Evolutionary conservation across 1,284 basidiomycete genomes (phyloP).

Genomic region (Boletus sp.): DNA sequence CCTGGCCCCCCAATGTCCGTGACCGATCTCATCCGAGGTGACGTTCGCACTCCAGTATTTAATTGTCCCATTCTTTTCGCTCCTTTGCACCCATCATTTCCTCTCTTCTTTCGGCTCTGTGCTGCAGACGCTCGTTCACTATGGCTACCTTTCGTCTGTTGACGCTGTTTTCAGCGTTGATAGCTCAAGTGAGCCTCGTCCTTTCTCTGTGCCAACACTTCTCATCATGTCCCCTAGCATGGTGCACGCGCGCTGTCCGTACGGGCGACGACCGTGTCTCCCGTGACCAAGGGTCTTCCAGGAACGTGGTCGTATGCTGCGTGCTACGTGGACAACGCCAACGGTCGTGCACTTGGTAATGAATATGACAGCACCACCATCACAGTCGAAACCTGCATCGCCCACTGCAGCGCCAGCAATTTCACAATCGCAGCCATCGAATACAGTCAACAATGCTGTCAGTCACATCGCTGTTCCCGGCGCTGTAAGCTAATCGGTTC

Average conservation of each 20-base stretch:
- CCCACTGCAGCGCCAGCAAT: conserved; percentile 40
- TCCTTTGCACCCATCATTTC: not conserved
- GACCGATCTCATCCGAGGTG: not conserved
- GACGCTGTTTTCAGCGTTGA: not conserved
- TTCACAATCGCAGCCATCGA: conserved; percentile 48
- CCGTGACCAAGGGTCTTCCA: conserved; percentile 16
- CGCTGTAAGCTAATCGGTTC: not conserved
- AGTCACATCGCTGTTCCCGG: conserved; percentile 14
- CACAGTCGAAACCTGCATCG: conserved; percentile 50
- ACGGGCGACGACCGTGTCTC: not conserved
- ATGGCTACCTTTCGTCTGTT: conserved; percentile 13
- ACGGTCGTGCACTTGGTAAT: conserved; percentile 48
- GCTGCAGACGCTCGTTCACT: not conserved
- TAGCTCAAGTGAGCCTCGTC: not conserved
- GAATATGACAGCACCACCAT: conserved; percentile 31
- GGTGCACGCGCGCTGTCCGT: conserved; percentile 7
- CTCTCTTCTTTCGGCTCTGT: not conserved
- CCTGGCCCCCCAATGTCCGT: conserved; percentile 5
- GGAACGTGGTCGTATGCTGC: conserved; percentile 44
- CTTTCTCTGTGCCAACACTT: not conserved
- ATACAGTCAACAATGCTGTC: conserved; percentile 58
- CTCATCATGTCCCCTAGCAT: conserved; percentile 9
- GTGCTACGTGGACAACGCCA: conserved; percentile 46
- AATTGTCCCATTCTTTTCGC: not conserved
- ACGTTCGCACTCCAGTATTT: not conserved